Percentiles rank a stretch among this genome's conserved stretches.
These are phyloP conservation scores for Globisporangium perplexum DNA, from an alignment of 352 stramenopile species.

Conservation along the genomic window DNA sequence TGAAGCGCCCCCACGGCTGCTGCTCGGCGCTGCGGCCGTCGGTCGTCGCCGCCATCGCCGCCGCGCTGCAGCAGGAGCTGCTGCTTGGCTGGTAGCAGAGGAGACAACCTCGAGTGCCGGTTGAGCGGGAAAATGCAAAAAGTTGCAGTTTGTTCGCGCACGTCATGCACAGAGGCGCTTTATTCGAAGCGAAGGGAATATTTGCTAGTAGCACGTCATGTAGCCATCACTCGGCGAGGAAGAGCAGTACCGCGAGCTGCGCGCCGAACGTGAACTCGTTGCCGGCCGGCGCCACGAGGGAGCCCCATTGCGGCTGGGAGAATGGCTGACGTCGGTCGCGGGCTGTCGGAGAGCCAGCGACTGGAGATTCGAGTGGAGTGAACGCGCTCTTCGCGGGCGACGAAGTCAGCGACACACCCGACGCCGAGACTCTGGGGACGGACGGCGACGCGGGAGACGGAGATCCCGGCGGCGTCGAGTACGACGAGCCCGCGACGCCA, in stretches of 20 bases:
- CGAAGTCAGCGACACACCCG: neutral
- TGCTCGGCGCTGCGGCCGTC: neutral
- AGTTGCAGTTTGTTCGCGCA: neutral
- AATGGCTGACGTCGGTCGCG: slow-evolving; percentile 13
- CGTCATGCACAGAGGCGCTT: too few relatives aligned
- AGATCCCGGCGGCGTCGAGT: neutral
- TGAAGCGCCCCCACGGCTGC: slow-evolving; percentile 54
- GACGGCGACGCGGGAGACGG: slow-evolving; percentile 9
- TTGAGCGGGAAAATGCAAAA: too few relatives aligned
- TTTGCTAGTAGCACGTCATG: neutral
- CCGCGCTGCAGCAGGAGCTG: too few relatives aligned
- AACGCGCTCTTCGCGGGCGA: neutral
- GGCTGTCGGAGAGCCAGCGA: neutral
- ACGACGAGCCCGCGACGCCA: slow-evolving; percentile 11
- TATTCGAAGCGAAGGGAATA: too few relatives aligned
- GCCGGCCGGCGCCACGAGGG: slow-evolving; percentile 12
- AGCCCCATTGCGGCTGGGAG: slow-evolving; percentile 24
- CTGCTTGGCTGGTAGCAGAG: too few relatives aligned
- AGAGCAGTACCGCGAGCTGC: slow-evolving; percentile 40
- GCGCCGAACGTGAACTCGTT: slow-evolving; percentile 40
- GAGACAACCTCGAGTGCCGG: too few relatives aligned
- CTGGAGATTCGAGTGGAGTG: neutral
- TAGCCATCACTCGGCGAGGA: slow-evolving; percentile 16
- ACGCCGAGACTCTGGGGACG: neutral
- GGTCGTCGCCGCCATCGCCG: neutral